Evolutionary conservation across 2,329 filamentous ascomycete species (phyloP).

Genomic region (Fusarium devonianum): DNA sequence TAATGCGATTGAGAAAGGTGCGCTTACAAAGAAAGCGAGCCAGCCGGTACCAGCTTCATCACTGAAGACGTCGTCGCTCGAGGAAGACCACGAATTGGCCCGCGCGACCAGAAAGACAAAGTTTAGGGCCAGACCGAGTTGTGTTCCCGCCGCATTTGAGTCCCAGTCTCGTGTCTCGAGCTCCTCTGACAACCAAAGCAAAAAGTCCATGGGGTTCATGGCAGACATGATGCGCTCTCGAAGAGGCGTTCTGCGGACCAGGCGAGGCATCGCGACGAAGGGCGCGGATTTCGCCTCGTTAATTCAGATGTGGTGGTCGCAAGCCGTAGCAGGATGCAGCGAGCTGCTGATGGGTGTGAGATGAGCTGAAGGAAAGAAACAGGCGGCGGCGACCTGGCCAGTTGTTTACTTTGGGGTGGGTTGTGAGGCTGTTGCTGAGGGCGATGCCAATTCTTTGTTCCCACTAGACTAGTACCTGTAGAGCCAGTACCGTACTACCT

Average conservation of each 20-base stretch:
- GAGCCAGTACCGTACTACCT: no score
- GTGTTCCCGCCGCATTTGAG: slow-evolving; percentile 77
- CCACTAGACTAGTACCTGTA: slow-evolving; percentile 28
- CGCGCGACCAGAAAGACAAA: slow-evolving; percentile 81
- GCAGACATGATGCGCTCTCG: slow-evolving; percentile 79
- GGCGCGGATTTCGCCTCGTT: background rate
- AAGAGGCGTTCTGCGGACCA: slow-evolving; percentile 83
- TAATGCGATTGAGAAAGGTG: background rate
- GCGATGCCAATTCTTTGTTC: slow-evolving; percentile 31
- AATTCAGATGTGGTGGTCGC: slow-evolving; percentile 6
- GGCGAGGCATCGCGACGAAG: slow-evolving; percentile 66
- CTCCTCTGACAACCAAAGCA: slow-evolving; percentile 91
- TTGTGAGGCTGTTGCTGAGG: slow-evolving; percentile 29
- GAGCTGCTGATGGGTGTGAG: slow-evolving; percentile 2
- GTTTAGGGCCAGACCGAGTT: slow-evolving; percentile 79
- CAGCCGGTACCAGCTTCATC: slow-evolving; percentile 72
- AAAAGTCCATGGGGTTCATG: slow-evolving; percentile 86
- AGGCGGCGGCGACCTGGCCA: slow-evolving; percentile 5
- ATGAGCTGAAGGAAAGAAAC: slow-evolving; percentile 9
- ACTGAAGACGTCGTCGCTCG: slow-evolving; percentile 83
- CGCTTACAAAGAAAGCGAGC: slow-evolving; percentile 63
- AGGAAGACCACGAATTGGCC: slow-evolving; percentile 71
- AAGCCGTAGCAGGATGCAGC: background rate
- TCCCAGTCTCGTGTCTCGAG: slow-evolving; percentile 93
- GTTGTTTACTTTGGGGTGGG: slow-evolving; percentile 41